Conservation (phyloP, 345 rosid species). For the Hibiscus trionum region DNA sequence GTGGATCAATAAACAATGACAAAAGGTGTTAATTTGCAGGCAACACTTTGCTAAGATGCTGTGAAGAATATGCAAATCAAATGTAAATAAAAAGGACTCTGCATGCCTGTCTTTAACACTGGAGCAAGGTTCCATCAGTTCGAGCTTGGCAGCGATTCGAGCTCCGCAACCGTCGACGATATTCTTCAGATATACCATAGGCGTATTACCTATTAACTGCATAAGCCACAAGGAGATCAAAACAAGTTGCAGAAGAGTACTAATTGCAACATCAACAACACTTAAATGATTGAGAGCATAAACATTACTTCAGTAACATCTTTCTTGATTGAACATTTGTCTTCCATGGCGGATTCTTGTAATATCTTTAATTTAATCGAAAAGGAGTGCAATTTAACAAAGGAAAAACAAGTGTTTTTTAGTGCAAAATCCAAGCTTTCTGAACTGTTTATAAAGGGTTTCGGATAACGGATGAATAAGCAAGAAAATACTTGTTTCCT, state of each 20-base stretch:
- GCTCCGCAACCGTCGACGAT: slow-evolving; percentile 57
- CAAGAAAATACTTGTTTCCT: not conserved
- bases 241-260: not conserved
- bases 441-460: not conserved
- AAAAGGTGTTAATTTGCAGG: not conserved
- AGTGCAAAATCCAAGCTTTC: not conserved
- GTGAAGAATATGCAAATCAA: not conserved
- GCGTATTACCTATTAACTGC: slow-evolving; percentile 62
- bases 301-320: slow-evolving; percentile 47
- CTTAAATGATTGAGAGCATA: not conserved
- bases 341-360: slow-evolving; percentile 24
- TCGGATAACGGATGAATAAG: not conserved
- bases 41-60: not conserved
- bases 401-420: not conserved
- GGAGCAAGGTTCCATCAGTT: slow-evolving; percentile 45
- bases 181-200: slow-evolving; percentile 55
- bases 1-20: not conserved
- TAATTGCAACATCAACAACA: not conserved
- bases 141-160: slow-evolving; percentile 63
- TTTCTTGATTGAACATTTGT: slow-evolving; percentile 36
- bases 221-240: not conserved
- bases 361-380: not conserved
- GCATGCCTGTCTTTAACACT: slow-evolving; percentile 50
- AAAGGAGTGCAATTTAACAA: not conserved
- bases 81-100: not conserved